A percentile compares a stretch with the other conserved stretches of the same genome.
These are phyloP conservation scores for Cetradonia linearis DNA, from an alignment of 495 filamentous ascomycete species.

Conservation along the genomic window DNA sequence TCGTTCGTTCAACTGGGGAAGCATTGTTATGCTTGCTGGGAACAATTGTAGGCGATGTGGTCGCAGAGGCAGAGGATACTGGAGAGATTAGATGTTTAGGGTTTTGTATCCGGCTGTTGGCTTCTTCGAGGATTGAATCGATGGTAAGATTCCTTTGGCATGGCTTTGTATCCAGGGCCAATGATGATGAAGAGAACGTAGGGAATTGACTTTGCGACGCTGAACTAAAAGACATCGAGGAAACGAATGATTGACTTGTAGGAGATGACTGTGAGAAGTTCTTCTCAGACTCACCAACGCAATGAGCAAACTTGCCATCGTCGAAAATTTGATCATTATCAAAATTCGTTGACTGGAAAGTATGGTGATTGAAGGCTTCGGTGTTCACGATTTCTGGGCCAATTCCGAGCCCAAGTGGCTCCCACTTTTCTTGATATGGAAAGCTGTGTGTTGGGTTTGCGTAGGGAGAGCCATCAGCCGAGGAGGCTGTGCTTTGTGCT, in stretches of 20 bases:
- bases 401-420: constrained; percentile 52
- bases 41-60: constrained; percentile 23
- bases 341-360: constrained; percentile 35
- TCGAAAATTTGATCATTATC: constrained; percentile 45
- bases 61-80: constrained; percentile 23
- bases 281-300: constrained; percentile 71
- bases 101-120: constrained; percentile 25
- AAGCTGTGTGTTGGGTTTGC: constrained; percentile 51
- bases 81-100: constrained; percentile 29
- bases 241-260: constrained; percentile 12
- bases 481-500: constrained; percentile 60
- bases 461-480: constrained; percentile 71
- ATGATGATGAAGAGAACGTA: constrained; percentile 24
- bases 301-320: constrained; percentile 54
- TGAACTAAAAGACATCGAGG: constrained; percentile 30
- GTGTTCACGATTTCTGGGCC: constrained; percentile 56
- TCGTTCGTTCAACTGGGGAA: constrained; percentile 24
- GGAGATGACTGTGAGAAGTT: constrained; percentile 24
- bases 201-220: constrained; percentile 22
- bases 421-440: constrained; percentile 50
- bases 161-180: constrained; percentile 12
- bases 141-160: constrained; percentile 24
- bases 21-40: constrained; percentile 13
- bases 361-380: constrained; percentile 42
- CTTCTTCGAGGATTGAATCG: constrained; percentile 28